Evolutionary conservation across 768 basidiomycete species (phyloP).

Genomic region (Lactifluus hygrophoroides): DNA sequence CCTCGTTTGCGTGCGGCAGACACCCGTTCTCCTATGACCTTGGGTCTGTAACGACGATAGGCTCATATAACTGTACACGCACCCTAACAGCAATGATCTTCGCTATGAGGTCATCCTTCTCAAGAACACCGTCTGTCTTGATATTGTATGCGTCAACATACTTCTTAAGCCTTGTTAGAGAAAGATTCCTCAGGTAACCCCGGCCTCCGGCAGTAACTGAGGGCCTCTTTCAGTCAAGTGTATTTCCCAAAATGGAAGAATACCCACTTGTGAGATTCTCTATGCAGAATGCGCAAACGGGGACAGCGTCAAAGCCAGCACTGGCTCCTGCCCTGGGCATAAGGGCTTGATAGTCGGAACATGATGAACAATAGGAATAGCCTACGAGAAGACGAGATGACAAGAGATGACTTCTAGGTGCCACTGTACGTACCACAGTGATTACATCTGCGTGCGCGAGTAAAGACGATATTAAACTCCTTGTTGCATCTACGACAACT

Average conservation of each 20-base stretch:
- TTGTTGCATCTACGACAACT: constrained; percentile 64
- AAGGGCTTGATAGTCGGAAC: constrained; percentile 68
- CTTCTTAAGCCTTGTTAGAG: constrained; percentile 54
- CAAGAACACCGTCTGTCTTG: constrained; percentile 49
- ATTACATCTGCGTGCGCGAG: constrained; percentile 56
- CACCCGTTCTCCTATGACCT: constrained; percentile 51
- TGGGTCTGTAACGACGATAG: background rate
- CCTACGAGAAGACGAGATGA: constrained; percentile 34
- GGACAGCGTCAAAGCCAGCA: constrained; percentile 53
- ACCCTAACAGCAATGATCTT: constrained; percentile 46
- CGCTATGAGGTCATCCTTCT: constrained; percentile 74
- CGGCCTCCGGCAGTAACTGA: constrained; percentile 64
- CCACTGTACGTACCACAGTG: constrained; percentile 50
- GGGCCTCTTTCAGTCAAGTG: constrained; percentile 3
- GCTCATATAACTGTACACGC: constrained; percentile 18
- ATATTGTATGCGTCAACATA: constrained; percentile 69
- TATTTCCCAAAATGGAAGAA: background rate
- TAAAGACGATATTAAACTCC: constrained; percentile 62
- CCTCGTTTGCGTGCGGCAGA: constrained; percentile 51
- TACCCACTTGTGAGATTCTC: constrained; percentile 53
- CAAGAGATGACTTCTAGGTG: background rate
- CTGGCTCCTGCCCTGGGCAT: constrained; percentile 53
- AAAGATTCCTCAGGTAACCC: constrained; percentile 44
- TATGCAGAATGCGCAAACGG: constrained; percentile 69
- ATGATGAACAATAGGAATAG: constrained; percentile 62